phyloP scores from a whole-genome alignment of 2,329 filamentous ascomycete species.

The Neonectria sp. region DNA sequence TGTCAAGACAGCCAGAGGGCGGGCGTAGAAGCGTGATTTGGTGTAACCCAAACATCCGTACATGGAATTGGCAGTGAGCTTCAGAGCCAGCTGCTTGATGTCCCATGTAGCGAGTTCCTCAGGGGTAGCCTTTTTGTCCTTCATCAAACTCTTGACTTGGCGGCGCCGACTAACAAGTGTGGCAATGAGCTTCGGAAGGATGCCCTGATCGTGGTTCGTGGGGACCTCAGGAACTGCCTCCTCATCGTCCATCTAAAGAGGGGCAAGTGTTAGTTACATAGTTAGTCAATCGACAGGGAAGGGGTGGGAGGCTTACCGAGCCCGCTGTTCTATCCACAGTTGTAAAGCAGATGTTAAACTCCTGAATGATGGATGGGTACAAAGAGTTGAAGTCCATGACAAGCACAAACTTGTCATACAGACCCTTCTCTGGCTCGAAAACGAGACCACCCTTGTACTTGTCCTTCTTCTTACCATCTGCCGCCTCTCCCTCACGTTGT shows the following conservation, averaged over 20 bases:
- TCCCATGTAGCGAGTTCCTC: conserved; percentile 97
- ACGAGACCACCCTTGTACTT: conserved; percentile 99
- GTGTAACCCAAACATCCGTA: conserved; percentile 98
- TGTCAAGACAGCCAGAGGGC: conserved; percentile 93
- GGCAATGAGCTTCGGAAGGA: conserved; percentile 91
- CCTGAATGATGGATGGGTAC: conserved; percentile 98
- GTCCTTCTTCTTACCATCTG: conserved; percentile 95
- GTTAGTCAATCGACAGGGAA: neutral
- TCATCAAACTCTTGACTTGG: conserved; percentile 98
- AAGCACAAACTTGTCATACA: conserved; percentile 98
- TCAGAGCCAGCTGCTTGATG: conserved; percentile 96
- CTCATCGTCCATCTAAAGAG: conserved; percentile 74
- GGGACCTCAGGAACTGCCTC: conserved; percentile 93
- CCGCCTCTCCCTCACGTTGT: conserved; percentile 75
- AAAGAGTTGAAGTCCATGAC: conserved; percentile 99
- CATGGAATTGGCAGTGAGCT: conserved; percentile 99
- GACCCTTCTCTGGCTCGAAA: conserved; percentile 96
- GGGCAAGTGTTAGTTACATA: conserved; percentile 45
- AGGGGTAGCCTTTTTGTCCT: conserved; percentile 86
- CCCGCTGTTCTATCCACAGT: conserved; percentile 86
- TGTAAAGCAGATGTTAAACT: conserved; percentile 99
- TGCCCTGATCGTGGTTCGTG: conserved; percentile 81
- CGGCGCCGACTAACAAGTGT: conserved; percentile 90
- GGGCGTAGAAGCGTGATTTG: conserved; percentile 96
- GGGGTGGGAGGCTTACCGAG: conserved; percentile 68